phyloP scores from a whole-genome alignment of 305 asterid species.

The Fraxinus paxiana region DNA sequence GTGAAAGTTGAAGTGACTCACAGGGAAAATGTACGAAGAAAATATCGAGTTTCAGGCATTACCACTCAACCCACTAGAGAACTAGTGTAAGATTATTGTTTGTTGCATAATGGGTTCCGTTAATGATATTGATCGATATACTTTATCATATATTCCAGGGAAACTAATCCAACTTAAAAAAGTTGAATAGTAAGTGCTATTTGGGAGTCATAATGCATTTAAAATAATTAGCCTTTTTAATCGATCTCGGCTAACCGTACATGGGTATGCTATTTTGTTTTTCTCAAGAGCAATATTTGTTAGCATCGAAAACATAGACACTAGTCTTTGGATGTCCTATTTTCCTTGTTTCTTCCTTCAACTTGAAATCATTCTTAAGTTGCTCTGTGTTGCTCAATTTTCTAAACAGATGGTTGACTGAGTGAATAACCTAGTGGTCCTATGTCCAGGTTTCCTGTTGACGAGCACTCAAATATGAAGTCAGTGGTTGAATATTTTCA shows the following conservation, averaged over 20 bases:
- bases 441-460: slow-evolving; percentile 82
- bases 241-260: neutral
- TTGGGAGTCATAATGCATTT: neutral
- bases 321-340: neutral
- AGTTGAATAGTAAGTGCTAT: neutral
- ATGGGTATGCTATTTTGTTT: neutral
- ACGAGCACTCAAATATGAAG: slow-evolving; percentile 80
- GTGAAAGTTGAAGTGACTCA: slow-evolving; percentile 99
- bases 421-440: neutral
- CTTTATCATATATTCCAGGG: neutral
- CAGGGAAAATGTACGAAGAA: slow-evolving; percentile 83
- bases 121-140: neutral
- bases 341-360: neutral
- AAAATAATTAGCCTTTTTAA: neutral
- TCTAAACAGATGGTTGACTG: neutral
- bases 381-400: neutral
- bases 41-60: slow-evolving; percentile 87
- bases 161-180: neutral
- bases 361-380: neutral
- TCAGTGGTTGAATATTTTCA: slow-evolving; percentile 92
- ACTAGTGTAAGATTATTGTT: slow-evolving; percentile 60
- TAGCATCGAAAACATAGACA: neutral
- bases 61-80: slow-evolving; percentile 94
- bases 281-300: neutral
- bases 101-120: slow-evolving; percentile 6